These are phyloP conservation scores for Colletotrichum lindemuthianum DNA, from an alignment of 2,329 filamentous ascomycete genomes.

Conservation along the genomic window DNA sequence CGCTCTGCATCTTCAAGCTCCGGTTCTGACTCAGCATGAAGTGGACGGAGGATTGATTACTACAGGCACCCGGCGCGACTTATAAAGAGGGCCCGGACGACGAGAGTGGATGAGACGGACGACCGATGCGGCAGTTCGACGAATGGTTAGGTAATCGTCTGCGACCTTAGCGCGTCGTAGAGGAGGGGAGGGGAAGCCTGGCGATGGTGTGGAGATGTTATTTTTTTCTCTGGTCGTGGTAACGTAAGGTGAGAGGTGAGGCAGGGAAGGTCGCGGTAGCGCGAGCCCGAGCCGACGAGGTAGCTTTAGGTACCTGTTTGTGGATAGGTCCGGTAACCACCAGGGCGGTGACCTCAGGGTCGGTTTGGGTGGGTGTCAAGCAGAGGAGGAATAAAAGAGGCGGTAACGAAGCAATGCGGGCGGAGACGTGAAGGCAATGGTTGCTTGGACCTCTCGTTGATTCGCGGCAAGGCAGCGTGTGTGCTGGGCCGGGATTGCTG, in stretches of 20 bases:
- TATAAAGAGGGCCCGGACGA: constrained; percentile 36
- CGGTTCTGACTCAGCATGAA: constrained; percentile 38
- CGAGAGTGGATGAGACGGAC: constrained; percentile 33
- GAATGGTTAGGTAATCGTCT: constrained; percentile 35
- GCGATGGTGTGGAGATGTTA: constrained; percentile 29
- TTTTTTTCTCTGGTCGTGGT: constrained; percentile 15
- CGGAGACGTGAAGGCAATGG: constrained; percentile 11
- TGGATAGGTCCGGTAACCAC: constrained; percentile 15
- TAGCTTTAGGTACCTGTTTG: constrained; percentile 13
- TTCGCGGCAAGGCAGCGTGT: constrained; percentile 13
- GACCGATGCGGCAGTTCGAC: constrained; percentile 35
- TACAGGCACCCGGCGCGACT: constrained; percentile 34
- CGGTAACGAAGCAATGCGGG: constrained; percentile 3
- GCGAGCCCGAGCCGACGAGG: background rate
- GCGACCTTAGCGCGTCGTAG: constrained; percentile 35
- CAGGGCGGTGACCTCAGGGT: constrained; percentile 8
- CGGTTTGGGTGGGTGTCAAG: constrained; percentile 3
- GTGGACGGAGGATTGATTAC: constrained; percentile 37
- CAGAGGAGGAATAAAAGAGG: constrained; percentile 1
- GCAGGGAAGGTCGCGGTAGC: constrained; percentile 18
- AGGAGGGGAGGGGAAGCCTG: constrained; percentile 35
- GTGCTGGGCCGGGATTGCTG: too few relatives aligned
- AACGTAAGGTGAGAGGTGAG: constrained; percentile 28
- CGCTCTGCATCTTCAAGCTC: constrained; percentile 38
- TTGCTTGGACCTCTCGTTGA: constrained; percentile 31